These are phyloP conservation scores for Termitomyces sp. DNA, from an alignment of 768 basidiomycete genomes.

Conservation along the genomic window DNA sequence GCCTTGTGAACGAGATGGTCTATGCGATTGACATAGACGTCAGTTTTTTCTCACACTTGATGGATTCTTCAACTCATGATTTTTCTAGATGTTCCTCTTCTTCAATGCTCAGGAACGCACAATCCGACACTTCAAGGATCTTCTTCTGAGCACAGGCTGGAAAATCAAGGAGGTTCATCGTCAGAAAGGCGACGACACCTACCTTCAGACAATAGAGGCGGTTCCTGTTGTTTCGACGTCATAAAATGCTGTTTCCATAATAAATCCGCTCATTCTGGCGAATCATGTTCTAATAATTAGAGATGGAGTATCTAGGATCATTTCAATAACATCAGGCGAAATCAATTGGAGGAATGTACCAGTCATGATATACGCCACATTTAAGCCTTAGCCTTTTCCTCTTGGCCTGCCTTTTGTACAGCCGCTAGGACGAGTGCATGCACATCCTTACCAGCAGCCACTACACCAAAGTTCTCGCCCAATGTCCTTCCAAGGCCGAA, in stretches of 20 bases:
- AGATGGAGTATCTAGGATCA: not conserved
- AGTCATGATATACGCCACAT: not conserved
- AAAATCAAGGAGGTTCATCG: constrained; percentile 13
- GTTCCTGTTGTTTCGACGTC: not conserved
- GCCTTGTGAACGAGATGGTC: constrained; percentile 28
- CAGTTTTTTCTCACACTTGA: constrained; percentile 10
- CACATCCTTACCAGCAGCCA: constrained; percentile 72
- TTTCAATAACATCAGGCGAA: not conserved
- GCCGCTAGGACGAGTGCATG: constrained; percentile 71
- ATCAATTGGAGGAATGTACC: no score
- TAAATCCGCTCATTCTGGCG: not conserved
- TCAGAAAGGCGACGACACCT: not conserved
- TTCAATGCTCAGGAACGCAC: constrained; percentile 38
- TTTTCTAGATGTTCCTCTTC: constrained; percentile 31
- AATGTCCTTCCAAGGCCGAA: constrained; percentile 86
- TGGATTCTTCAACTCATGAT: not conserved
- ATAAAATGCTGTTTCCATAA: not conserved
- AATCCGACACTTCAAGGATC: constrained; percentile 22
- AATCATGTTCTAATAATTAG: not conserved
- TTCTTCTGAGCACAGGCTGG: constrained; percentile 29
- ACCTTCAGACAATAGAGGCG: not conserved
- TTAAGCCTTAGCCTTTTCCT: constrained; percentile 27
- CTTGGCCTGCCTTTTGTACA: constrained; percentile 51
- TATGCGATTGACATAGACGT: constrained; percentile 32
- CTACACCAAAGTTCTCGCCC: constrained; percentile 81